These are phyloP conservation scores for Candida palmyrensis DNA, from an alignment of 805 yeast species.

Conservation along the genomic window DNA sequence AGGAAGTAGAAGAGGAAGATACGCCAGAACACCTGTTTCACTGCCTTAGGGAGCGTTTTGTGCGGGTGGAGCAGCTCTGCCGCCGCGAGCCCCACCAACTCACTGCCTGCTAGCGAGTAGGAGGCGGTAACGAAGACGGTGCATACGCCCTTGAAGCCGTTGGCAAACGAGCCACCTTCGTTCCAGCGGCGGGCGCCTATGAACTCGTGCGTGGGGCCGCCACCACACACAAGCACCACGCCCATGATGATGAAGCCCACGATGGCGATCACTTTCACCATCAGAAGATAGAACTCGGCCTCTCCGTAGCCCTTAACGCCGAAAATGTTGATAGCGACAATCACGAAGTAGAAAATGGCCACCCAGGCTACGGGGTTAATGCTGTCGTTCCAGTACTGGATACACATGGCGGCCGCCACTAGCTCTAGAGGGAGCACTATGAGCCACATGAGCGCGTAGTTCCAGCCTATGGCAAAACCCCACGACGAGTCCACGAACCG, in stretches of 20 bases:
- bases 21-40: slow-evolving; percentile 41
- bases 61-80: slow-evolving; percentile 38
- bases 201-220: slow-evolving; percentile 33
- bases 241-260: slow-evolving; percentile 33
- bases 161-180: slow-evolving; percentile 27
- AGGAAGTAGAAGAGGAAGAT: slow-evolving; percentile 34
- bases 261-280: slow-evolving; percentile 30
- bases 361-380: slow-evolving; percentile 38
- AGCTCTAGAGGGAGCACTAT: slow-evolving; percentile 32
- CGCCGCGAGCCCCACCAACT: slow-evolving; percentile 34
- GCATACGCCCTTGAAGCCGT: slow-evolving; percentile 36
- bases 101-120: slow-evolving; percentile 32
- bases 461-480: slow-evolving; percentile 39
- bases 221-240: slow-evolving; percentile 32
- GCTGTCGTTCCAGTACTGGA: slow-evolving; percentile 26
- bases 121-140: slow-evolving; percentile 34
- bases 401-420: slow-evolving; percentile 35
- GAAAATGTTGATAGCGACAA: slow-evolving; percentile 25
- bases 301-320: slow-evolving; percentile 36
- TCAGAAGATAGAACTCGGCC: slow-evolving; percentile 27
- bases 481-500: slow-evolving; percentile 33
- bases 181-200: slow-evolving; percentile 30
- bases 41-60: slow-evolving; percentile 35
- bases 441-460: slow-evolving; percentile 35
- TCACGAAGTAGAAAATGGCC: slow-evolving; percentile 25